Conservation (phyloP, 352 stramenopile genomes). For the Elongisporangium senticosum region DNA sequence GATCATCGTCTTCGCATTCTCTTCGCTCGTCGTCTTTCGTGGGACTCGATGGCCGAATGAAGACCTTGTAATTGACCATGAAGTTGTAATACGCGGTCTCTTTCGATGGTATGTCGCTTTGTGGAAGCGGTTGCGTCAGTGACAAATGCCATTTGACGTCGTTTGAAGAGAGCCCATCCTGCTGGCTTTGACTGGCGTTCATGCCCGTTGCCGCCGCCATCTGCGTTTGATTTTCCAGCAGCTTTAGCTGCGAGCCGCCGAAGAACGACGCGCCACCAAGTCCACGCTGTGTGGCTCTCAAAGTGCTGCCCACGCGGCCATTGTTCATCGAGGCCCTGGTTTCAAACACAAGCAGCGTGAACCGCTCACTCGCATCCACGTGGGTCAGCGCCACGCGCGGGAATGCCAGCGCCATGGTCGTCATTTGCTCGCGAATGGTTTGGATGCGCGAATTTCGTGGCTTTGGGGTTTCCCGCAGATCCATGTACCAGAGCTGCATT, state of each 20-base stretch:
- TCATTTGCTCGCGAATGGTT: constrained; percentile 29
- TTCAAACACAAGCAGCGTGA: constrained; percentile 41
- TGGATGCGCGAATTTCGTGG: constrained; percentile 5
- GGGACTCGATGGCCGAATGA: constrained; percentile 13
- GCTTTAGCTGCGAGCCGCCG: not conserved
- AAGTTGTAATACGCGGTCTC: constrained; percentile 43
- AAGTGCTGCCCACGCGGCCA: not conserved
- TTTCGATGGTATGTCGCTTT: constrained; percentile 38
- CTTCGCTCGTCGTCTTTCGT: not conserved
- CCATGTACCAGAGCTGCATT: constrained; percentile 39
- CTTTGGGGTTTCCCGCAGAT: constrained; percentile 21
- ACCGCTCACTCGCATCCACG: constrained; percentile 34
- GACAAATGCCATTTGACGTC: constrained; percentile 36
- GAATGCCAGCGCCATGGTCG: constrained; percentile 11
- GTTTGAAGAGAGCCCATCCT: not conserved
- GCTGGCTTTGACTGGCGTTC: not conserved
- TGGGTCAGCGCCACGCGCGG: constrained; percentile 30
- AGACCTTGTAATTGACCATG: constrained; percentile 56
- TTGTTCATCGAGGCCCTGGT: constrained; percentile 20
- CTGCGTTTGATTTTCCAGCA: constrained; percentile 3
- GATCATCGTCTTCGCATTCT: constrained; percentile 3
- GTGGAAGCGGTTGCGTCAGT: constrained; percentile 17
- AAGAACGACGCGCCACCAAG: not conserved
- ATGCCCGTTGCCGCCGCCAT: not conserved
- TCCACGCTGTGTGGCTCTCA: not conserved